Conservation (phyloP, 257 asterid species). For the Thymus quinquecostatus region DNA sequence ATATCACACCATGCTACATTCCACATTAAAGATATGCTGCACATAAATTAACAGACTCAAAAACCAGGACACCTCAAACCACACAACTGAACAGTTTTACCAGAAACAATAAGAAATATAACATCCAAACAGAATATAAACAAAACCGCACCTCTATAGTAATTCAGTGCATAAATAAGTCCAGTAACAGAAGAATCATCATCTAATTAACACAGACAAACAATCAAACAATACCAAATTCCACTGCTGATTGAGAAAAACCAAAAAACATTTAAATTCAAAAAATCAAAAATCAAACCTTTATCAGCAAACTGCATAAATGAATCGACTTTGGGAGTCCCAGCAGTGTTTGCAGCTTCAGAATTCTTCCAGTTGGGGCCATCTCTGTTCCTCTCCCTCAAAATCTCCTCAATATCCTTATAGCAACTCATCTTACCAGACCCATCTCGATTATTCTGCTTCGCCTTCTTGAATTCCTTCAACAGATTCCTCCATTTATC, state of each 20-base stretch:
- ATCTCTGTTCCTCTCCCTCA: slow-evolving; percentile 59
- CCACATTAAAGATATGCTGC: no score
- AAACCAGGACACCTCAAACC: slow-evolving; percentile 7
- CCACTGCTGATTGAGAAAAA: not conserved
- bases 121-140: not conserved
- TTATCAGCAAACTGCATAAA: slow-evolving; percentile 85
- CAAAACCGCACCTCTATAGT: not conserved
- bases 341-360: slow-evolving; percentile 37
- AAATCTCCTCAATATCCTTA: slow-evolving; percentile 76
- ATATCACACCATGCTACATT: slow-evolving; percentile 7
- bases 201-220: not conserved
- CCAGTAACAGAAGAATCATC: not conserved
- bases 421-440: slow-evolving; percentile 63
- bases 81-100: not conserved
- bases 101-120: not conserved
- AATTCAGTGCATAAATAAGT: not conserved
- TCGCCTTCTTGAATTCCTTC: slow-evolving; percentile 83
- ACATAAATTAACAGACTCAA: slow-evolving; percentile 14
- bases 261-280: not conserved
- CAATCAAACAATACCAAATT: not conserved
- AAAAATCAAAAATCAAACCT: slow-evolving; percentile 40
- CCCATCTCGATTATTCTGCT: slow-evolving; percentile 59
- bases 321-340: slow-evolving; percentile 57
- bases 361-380: slow-evolving; percentile 50
- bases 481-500: slow-evolving; percentile 94